phyloP scores from a whole-genome alignment of 129 eudicot genomes.

The Artemisia argyi region DNA sequence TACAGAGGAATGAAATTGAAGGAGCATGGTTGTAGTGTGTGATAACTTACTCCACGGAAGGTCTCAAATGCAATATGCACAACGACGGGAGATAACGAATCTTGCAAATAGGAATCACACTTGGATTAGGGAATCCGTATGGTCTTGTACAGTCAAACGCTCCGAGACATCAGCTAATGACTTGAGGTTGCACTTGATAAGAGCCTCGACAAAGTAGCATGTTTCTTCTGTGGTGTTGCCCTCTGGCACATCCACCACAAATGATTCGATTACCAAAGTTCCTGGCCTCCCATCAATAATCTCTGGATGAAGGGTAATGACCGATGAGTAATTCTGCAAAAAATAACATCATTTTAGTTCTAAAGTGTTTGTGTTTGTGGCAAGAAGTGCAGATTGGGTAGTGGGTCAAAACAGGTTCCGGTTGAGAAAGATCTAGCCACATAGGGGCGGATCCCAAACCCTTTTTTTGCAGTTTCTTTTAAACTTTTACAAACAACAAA shows the following conservation, averaged over 20 bases:
- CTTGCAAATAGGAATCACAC: constrained; percentile 2
- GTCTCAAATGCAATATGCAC: constrained; percentile 17
- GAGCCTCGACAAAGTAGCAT: constrained; percentile 19
- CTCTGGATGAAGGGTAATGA: constrained; percentile 21
- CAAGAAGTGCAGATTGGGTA: not conserved
- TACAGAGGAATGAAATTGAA: not conserved
- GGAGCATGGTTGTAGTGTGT: not conserved
- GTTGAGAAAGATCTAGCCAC: not conserved
- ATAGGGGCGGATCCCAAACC: not conserved
- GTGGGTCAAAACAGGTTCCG: not conserved
- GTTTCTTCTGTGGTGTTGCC: constrained; percentile 22
- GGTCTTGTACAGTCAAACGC: constrained; percentile 17
- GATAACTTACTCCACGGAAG: not conserved
- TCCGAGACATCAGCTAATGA: constrained; percentile 19
- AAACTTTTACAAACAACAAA: not conserved
- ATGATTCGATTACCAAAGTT: constrained; percentile 17
- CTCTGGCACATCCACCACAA: constrained; percentile 15
- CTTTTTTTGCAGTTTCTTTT: not conserved
- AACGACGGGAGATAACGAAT: constrained; percentile 1
- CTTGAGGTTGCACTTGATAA: constrained; percentile 17
- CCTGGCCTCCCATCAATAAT: constrained; percentile 18
- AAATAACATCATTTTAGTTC: not conserved
- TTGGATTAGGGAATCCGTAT: not conserved
- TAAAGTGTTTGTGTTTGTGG: not conserved
- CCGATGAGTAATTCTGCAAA: constrained; percentile 19